Conservation (phyloP, 371 early-diverging fungal genomes). For the Massospora cicadina region DNA sequence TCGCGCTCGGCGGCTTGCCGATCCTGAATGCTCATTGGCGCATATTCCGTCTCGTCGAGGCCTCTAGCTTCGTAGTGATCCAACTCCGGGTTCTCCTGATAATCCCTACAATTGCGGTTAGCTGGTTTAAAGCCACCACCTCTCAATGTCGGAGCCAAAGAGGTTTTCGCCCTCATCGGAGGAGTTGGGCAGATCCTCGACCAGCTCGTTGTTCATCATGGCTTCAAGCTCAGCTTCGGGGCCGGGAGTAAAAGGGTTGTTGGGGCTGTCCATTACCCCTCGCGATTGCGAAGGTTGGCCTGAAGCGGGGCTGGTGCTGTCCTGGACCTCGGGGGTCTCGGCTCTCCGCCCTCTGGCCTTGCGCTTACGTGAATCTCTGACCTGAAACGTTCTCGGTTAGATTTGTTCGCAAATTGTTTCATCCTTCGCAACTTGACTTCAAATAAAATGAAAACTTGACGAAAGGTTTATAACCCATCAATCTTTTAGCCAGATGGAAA, state of each 20-base stretch:
- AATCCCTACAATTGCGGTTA: conserved; percentile 51
- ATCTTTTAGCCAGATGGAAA: too few species aligned
- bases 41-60: conserved; percentile 61
- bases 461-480: too few species aligned
- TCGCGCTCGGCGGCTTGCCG: conserved; percentile 60
- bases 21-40: conserved; percentile 40
- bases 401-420: too few species aligned
- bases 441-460: too few species aligned
- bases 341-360: background rate
- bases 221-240: background rate
- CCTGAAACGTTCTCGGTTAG: too few species aligned
- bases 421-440: too few species aligned
- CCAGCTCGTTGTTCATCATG: background rate
- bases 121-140: too few species aligned
- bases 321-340: background rate
- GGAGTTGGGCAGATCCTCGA: background rate
- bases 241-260: background rate
- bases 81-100: conserved; percentile 42
- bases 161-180: conserved; percentile 67
- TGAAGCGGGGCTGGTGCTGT: background rate
- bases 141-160: conserved; percentile 60
- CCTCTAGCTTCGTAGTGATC: conserved; percentile 65
- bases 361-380: background rate
- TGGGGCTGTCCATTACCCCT: background rate
- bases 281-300: background rate